These are phyloP conservation scores for Solanum pennellii DNA, from an alignment of 257 asterid genomes.

Conservation along the genomic window DNA sequence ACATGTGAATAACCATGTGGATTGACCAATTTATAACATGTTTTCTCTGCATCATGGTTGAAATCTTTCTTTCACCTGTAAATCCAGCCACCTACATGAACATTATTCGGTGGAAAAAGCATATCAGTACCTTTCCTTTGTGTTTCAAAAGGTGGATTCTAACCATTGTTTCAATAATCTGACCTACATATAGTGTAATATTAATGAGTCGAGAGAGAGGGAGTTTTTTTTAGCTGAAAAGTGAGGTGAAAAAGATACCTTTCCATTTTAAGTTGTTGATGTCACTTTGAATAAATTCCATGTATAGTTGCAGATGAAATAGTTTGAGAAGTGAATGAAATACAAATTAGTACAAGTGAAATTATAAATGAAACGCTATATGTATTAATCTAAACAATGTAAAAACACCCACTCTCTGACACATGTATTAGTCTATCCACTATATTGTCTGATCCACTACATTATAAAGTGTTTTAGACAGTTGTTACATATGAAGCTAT, in stretches of 20 bases:
- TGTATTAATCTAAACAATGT: neutral
- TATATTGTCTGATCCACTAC: neutral
- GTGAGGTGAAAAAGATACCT: constrained; percentile 31
- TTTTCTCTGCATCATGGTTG: too few species aligned
- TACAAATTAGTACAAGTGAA: neutral
- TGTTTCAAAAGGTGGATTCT: constrained; percentile 97
- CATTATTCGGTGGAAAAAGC: neutral
- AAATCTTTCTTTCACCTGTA: too few species aligned
- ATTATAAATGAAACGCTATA: neutral
- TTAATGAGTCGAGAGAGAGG: neutral
- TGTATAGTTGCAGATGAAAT: constrained; percentile 41
- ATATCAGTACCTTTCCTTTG: constrained; percentile 88
- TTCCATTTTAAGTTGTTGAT: constrained; percentile 42
- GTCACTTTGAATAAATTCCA: constrained; percentile 65
- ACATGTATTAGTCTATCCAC: neutral
- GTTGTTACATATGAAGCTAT: neutral
- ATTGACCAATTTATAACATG: too few species aligned
- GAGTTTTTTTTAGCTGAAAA: neutral
- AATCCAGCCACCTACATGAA: too few species aligned
- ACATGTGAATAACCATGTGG: too few species aligned
- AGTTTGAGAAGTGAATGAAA: neutral
- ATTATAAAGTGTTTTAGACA: neutral
- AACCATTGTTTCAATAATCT: constrained; percentile 55
- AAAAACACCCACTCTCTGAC: neutral
- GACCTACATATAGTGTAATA: constrained; percentile 29